Evolutionary conservation across 768 basidiomycete genomes (phyloP).

Genomic region (Exsudoporus frostii): DNA sequence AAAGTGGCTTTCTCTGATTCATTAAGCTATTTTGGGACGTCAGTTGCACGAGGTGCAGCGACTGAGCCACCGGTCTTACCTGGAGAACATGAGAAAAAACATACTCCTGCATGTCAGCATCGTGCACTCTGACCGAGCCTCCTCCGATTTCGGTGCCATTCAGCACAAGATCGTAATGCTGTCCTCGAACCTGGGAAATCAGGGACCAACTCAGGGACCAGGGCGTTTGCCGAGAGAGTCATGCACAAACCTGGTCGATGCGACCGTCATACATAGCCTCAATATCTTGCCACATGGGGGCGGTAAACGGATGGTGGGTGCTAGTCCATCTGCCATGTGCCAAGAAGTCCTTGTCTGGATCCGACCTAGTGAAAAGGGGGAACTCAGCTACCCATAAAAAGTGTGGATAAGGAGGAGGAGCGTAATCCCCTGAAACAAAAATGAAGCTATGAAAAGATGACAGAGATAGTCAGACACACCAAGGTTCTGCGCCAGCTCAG

Average conservation of each 20-base stretch:
- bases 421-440: conserved; percentile 50
- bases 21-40: conserved; percentile 52
- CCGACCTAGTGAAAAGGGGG: conserved; percentile 84
- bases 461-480: conserved; percentile 41
- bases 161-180: conserved; percentile 94
- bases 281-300: conserved; percentile 90
- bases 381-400: conserved; percentile 97
- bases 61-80: conserved; percentile 42
- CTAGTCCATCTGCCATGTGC: conserved; percentile 89
- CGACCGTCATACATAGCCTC: conserved; percentile 69
- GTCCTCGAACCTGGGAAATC: conserved; percentile 73
- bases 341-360: conserved; percentile 83
- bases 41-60: conserved; percentile 9
- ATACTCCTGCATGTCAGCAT: conserved; percentile 81
- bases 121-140: conserved; percentile 90
- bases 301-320: conserved; percentile 95
- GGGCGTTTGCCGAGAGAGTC: not conserved
- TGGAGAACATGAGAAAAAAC: conserved; percentile 74
- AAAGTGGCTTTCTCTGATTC: conserved; percentile 74
- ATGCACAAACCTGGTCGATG: conserved; percentile 48
- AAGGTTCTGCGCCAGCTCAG: conserved; percentile 59
- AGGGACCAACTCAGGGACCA: not conserved
- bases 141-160: conserved; percentile 95
- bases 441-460: conserved; percentile 4
- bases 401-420: conserved; percentile 58